These are phyloP conservation scores for Ogataea salicorniae DNA, from an alignment of 805 yeast species.

Conservation along the genomic window DNA sequence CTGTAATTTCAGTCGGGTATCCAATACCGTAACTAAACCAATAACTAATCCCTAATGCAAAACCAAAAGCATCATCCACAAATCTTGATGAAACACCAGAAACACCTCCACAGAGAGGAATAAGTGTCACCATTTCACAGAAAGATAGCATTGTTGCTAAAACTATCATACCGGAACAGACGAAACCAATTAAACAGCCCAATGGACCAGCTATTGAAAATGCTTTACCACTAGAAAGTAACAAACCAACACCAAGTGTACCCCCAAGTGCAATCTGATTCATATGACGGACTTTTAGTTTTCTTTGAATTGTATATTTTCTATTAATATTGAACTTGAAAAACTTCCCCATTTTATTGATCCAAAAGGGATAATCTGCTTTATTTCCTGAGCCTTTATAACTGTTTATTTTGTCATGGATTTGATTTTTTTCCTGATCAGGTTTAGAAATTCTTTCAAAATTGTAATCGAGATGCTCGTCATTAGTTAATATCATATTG, in stretches of 20 bases:
- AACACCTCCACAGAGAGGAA: constrained; percentile 76
- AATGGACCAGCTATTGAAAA: constrained; percentile 71
- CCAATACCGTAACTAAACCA: constrained; percentile 70
- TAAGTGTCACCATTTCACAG: constrained; percentile 77
- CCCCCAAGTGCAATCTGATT: constrained; percentile 80
- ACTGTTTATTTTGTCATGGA: background rate
- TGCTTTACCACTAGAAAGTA: constrained; percentile 67
- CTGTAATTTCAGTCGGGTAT: constrained; percentile 75
- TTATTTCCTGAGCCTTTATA: background rate
- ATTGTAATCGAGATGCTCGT: constrained; percentile 28
- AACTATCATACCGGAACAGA: constrained; percentile 60
- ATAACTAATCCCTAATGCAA: constrained; percentile 68
- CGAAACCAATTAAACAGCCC: constrained; percentile 66
- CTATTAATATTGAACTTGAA: constrained; percentile 14
- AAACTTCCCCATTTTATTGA: background rate
- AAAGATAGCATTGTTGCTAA: constrained; percentile 65
- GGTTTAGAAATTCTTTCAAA: constrained; percentile 18
- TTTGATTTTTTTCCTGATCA: constrained; percentile 6
- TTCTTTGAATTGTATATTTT: constrained; percentile 44
- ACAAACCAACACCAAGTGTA: constrained; percentile 71
- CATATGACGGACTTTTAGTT: constrained; percentile 58
- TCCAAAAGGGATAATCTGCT: too few relatives aligned
- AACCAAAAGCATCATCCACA: constrained; percentile 75
- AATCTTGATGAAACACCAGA: constrained; percentile 70
- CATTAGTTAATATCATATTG: constrained; percentile 27